phyloP scores from a whole-genome alignment of 2,329 filamentous ascomycete genomes.

The Truncatella angustata region DNA sequence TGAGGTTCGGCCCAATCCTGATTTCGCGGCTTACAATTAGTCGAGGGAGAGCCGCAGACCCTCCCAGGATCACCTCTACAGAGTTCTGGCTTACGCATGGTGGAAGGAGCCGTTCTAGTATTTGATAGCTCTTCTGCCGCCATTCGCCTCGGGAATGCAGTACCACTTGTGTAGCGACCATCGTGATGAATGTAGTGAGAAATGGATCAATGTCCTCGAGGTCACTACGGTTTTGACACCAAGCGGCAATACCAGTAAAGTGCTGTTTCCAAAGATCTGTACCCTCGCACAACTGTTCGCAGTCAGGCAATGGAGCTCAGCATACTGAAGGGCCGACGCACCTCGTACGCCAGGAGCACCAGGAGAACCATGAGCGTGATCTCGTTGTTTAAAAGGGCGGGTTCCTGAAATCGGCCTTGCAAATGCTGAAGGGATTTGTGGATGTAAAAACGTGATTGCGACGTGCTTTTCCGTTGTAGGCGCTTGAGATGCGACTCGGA shows the following conservation, averaged over 20 bases:
- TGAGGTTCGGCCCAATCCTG: too few relatives aligned
- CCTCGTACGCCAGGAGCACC: neutral
- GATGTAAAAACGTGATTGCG: neutral
- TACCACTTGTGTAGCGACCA: neutral
- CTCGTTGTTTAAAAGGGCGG: neutral
- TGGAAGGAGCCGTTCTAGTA: neutral
- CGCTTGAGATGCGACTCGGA: constrained; percentile 3
- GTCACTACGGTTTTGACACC: constrained; percentile 1
- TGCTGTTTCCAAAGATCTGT: constrained; percentile 4
- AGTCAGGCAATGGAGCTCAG: neutral
- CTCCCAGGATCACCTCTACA: neutral
- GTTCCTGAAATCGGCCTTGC: neutral
- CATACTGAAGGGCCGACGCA: neutral
- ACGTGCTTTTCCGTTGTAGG: neutral
- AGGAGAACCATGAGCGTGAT: constrained; percentile 5
- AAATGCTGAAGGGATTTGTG: constrained; percentile 1
- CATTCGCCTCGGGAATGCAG: neutral
- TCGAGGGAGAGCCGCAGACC: neutral
- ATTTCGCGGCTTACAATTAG: neutral
- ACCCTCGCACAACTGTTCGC: constrained; percentile 1
- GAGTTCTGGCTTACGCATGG: neutral
- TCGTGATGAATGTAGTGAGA: neutral
- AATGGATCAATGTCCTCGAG: constrained; percentile 1
- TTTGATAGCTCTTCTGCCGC: neutral
- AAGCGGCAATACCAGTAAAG: neutral